Conservation (phyloP, 2,329 filamentous ascomycete species). For the Amylocarpus encephaloides region DNA sequence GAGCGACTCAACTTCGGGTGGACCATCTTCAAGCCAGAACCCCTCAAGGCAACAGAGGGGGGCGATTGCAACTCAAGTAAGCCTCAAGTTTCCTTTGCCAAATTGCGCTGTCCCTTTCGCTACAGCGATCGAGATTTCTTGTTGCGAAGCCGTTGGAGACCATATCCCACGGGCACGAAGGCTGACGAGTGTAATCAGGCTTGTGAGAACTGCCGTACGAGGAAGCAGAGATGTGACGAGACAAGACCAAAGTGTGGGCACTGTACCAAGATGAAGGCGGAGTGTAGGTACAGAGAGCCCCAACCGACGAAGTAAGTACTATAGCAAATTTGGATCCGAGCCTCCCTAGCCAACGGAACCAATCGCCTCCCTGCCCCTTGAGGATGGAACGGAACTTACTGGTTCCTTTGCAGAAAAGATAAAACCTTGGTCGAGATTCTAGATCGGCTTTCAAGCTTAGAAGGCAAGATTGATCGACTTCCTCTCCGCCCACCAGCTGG, state of each 20-base stretch:
- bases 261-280: constrained; percentile 50
- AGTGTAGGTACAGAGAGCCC: constrained; percentile 55
- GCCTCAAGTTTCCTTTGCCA: constrained; percentile 10
- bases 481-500: constrained; percentile 14
- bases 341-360: background rate
- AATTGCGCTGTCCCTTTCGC: background rate
- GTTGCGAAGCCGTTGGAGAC: background rate
- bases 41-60: constrained; percentile 39
- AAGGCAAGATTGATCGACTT: constrained; percentile 47
- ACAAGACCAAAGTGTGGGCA: constrained; percentile 54
- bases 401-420: constrained; percentile 45
- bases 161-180: background rate
- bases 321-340: background rate
- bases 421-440: constrained; percentile 56
- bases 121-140: background rate
- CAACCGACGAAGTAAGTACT: constrained; percentile 54
- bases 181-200: constrained; percentile 35
- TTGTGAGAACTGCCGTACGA: constrained; percentile 52
- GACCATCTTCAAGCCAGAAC: constrained; percentile 18
- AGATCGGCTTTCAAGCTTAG: constrained; percentile 47
- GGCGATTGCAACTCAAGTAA: constrained; percentile 43
- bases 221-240: constrained; percentile 62
- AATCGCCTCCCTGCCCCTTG: background rate
- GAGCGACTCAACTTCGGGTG: constrained; percentile 21
- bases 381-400: constrained; percentile 11